Evolutionary conservation across 139 green algal genomes (phyloP), one percentile per base, ranked within the genome.

Genomic region (Closterium sp.): DNA sequence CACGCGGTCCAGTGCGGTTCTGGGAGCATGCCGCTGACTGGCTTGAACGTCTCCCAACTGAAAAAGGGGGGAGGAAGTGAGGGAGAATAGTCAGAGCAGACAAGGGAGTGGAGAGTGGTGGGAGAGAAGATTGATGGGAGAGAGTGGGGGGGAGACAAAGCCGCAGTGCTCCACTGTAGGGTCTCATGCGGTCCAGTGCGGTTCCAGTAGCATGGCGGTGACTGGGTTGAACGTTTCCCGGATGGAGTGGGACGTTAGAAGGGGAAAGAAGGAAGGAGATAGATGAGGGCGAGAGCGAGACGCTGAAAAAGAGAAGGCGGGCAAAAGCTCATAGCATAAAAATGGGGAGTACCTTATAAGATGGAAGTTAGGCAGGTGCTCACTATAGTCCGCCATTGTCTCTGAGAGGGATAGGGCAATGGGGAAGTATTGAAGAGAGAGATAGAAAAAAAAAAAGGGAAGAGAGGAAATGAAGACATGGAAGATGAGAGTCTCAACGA

Each of bases 1-100:
- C 92, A 94, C 10, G 92, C 92, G 21, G 32, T 86, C 91, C 89
- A 94, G 31, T 94, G 29, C 27, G 92, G 92, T 90, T 94, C 30
- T n/a, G 88, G 88, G 3, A 94, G 32, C 22, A 92, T 30, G 22
- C 84, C 28, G 31, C 89, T 86, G 24, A 93, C 92, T 3, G 86
- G 85, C 70, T 94, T 93, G 87, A 93, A 92, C 3, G 50, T 27
- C 17, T 73, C 50, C 50, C 50, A 73, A 10, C 50, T 73, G 50
- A 73, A 11, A 4, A 45, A 0, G 38, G 38, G n/a, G n/a, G n/a
- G n/a, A n/a, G n/a, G 38, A 45, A 45, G 38, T 45, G 4, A 45
- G 38, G 4, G 38, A 9, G 4, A 9, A 6, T 2, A 38, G 32
- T 38, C 32, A 4, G 4, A 7, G 32, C 2, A 7, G 2, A 4